Percentiles rank a stretch among this genome's conserved stretches.
phyloP scores from a whole-genome alignment of 2,329 filamentous ascomycete species.

The Plectosphaerella sp. region DNA sequence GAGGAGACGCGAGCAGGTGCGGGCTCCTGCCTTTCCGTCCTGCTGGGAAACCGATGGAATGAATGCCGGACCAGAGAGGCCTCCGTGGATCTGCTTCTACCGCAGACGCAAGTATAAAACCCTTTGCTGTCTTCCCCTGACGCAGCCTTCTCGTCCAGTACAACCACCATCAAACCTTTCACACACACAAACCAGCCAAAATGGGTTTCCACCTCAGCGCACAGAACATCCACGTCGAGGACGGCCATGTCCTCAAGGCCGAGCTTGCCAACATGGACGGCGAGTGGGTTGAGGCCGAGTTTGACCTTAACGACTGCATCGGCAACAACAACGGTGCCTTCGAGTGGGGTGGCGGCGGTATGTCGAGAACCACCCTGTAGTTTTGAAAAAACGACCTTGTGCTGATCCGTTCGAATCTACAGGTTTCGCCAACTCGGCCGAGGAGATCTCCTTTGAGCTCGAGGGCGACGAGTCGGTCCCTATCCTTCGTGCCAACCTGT shows the following conservation, averaged over 20 bases:
- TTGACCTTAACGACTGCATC: constrained; percentile 45
- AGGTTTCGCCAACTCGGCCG: constrained; percentile 41
- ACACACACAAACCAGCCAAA: constrained; percentile 9
- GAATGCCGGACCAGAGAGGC: neutral
- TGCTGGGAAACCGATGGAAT: neutral
- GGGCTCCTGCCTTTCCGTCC: neutral
- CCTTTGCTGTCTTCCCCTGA: neutral
- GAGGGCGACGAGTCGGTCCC: constrained; percentile 47
- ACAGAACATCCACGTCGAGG: constrained; percentile 40
- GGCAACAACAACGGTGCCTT: constrained; percentile 48
- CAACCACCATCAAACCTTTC: neutral
- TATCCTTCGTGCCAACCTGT: constrained; percentile 46
- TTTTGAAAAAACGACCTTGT: neutral
- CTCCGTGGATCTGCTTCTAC: neutral
- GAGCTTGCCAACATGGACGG: constrained; percentile 34
- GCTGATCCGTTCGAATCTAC: neutral
- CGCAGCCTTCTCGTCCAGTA: neutral
- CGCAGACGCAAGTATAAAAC: neutral
- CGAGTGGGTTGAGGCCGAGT: constrained; percentile 35
- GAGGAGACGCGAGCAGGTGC: neutral
- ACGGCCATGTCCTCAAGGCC: constrained; percentile 43
- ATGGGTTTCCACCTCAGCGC: constrained; percentile 49
- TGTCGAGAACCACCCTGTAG: neutral
- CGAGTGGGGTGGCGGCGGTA: constrained; percentile 34
- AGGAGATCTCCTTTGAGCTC: constrained; percentile 39